Conservation (phyloP, 805 yeast species). For the Debaryomyces maramus region DNA sequence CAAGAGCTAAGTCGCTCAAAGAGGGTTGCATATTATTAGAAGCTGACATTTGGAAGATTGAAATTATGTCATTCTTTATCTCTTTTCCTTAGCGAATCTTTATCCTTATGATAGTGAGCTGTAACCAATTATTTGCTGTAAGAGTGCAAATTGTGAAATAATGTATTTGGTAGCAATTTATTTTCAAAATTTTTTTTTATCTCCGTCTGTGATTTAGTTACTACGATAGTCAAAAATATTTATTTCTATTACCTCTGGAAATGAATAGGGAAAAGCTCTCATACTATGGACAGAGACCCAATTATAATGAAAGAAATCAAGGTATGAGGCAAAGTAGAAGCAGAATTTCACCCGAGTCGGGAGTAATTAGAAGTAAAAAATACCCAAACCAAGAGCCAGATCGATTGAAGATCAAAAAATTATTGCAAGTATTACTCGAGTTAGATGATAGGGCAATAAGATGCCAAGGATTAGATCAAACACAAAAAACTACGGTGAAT, state of each 20-base stretch:
- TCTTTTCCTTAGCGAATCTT: no score
- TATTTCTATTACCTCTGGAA: not conserved
- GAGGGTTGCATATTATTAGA: slow-evolving; percentile 10
- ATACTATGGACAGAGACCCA: no score
- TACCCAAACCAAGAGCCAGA: not conserved
- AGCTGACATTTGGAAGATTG: not conserved
- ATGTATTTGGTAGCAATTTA: no score
- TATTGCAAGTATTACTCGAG: not conserved
- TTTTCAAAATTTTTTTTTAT: no score
- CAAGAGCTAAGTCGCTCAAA: slow-evolving; percentile 29
- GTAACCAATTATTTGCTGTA: no score
- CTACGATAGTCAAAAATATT: no score
- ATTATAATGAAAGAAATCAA: no score
- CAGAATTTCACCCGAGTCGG: not conserved
- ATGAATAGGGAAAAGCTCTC: not conserved
- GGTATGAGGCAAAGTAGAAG: not conserved
- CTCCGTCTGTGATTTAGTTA: no score
- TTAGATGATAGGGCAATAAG: not conserved
- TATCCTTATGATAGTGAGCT: no score
- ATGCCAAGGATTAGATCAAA: not conserved
- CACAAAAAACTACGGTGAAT: slow-evolving; percentile 10
- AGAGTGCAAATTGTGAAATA: no score
- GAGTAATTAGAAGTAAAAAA: not conserved
- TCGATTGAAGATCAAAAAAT: not conserved
- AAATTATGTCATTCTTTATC: no score